Percentiles rank a stretch among this genome's conserved stretches.
Conservation (phyloP, 2,329 filamentous ascomycete species). For the Aureobasidium mangrovei region DNA sequence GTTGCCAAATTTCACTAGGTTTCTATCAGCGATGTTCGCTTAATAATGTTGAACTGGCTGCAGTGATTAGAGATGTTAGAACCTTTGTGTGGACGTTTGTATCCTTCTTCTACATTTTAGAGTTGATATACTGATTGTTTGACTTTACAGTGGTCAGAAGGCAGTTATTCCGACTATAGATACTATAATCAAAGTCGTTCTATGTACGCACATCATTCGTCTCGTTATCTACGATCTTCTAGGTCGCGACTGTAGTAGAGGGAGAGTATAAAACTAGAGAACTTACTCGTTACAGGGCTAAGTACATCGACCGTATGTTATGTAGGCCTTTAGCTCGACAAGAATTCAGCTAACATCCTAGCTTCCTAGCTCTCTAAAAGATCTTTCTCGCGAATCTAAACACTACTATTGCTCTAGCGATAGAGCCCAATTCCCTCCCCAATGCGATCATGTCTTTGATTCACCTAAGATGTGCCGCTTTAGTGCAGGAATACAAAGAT, state of each 20-base stretch:
- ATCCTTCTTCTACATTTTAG: neutral
- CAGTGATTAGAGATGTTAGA: constrained; percentile 5
- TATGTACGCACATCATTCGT: neutral
- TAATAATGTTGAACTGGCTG: neutral
- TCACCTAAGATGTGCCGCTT: constrained; percentile 4
- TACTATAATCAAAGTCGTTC: constrained; percentile 2
- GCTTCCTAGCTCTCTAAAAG: neutral
- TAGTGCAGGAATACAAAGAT: constrained; percentile 7
- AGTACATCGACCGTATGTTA: constrained; percentile 5
- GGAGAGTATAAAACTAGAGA: constrained; percentile 7
- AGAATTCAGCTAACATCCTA: neutral
- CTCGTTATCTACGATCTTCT: constrained; percentile 3
- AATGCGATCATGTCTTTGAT: constrained; percentile 1
- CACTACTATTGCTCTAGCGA: constrained; percentile 1
- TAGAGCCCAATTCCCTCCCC: constrained; percentile 5
- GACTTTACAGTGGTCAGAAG: neutral
- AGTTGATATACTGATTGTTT: neutral
- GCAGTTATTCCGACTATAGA: constrained; percentile 6
- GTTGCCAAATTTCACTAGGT: neutral
- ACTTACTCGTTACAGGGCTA: constrained; percentile 1
- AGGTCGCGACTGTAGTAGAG: constrained; percentile 6
- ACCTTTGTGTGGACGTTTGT: constrained; percentile 2
- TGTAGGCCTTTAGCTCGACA: neutral
- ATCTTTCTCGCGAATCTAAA: constrained; percentile 3
- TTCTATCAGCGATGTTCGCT: no score